phyloP scores from a whole-genome alignment of 176 grass and related monocot genomes.

The Puya raimondii region DNA sequence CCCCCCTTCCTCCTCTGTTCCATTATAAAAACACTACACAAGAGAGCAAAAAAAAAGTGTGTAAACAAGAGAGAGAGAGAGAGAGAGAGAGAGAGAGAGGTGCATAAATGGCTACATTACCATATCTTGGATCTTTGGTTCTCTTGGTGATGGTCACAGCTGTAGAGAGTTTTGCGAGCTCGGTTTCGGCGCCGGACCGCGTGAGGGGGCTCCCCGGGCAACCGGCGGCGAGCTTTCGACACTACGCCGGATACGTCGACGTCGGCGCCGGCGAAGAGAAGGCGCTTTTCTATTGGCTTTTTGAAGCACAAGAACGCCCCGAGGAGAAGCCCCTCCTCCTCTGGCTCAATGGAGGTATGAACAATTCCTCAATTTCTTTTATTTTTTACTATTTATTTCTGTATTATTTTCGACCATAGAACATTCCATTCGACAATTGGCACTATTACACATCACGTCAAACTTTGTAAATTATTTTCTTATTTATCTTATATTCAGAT shows the following conservation, averaged over 20 bases:
- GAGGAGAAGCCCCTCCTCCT: slow-evolving; percentile 86
- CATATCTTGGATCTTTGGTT: not conserved
- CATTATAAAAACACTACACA: too few species aligned
- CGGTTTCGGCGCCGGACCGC: slow-evolving; percentile 30
- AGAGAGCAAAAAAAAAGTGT: not conserved
- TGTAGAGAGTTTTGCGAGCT: slow-evolving; percentile 7
- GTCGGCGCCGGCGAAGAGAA: slow-evolving; percentile 36
- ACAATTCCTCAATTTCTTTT: too few species aligned
- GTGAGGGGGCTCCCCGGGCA: slow-evolving; percentile 65
- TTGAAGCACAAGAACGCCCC: slow-evolving; percentile 57
- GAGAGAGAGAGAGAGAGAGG: not conserved
- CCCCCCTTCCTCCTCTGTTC: not conserved
- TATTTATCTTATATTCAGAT: too few species aligned
- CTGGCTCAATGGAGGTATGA: slow-evolving; percentile 94
- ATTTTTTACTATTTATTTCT: slow-evolving; percentile 1
- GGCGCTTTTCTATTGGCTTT: slow-evolving; percentile 98
- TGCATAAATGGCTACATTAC: not conserved
- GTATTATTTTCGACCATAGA: not conserved
- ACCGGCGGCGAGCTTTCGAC: slow-evolving; percentile 52
- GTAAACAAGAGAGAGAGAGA: not conserved
- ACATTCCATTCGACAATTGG: too few species aligned
- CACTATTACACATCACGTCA: too few species aligned
- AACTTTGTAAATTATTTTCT: too few species aligned
- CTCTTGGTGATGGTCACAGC: slow-evolving; percentile 9
- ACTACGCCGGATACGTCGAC: slow-evolving; percentile 71